Evolutionary conservation across 140 eudicot genomes (phyloP).

Genomic region (Stevia rebaudiana): DNA sequence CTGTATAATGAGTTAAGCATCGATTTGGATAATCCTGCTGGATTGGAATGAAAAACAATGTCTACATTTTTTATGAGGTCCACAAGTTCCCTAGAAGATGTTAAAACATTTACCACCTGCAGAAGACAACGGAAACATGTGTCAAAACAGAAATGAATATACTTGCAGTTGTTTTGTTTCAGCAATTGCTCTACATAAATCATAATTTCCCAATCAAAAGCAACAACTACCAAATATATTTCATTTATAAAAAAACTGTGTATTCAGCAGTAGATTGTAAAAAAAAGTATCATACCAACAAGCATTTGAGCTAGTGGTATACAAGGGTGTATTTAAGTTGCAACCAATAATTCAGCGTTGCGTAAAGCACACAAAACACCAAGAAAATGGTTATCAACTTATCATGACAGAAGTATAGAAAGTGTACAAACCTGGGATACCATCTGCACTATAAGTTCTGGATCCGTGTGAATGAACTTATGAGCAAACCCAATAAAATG

Average conservation of each 20-base stretch:
- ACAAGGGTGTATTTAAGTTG: not conserved
- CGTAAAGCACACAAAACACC: not conserved
- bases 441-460: conserved; percentile 75
- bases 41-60: conserved; percentile 57
- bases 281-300: not conserved
- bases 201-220: not conserved
- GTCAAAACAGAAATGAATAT: not conserved
- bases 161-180: not conserved
- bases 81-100: conserved; percentile 64
- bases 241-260: not conserved
- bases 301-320: not conserved
- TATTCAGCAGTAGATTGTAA: not conserved
- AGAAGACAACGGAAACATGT: not conserved
- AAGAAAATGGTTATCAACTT: not conserved
- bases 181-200: not conserved
- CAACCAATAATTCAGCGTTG: not conserved
- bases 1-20: conserved; percentile 43
- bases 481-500: conserved; percentile 96
- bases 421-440: conserved; percentile 61
- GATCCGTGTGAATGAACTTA: conserved; percentile 76
- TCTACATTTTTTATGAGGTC: conserved; percentile 74
- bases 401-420: not conserved
- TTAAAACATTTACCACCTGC: conserved; percentile 65
- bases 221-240: not conserved
- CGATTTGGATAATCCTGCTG: conserved; percentile 56